phyloP scores from a whole-genome alignment of 108 stramenopile species.

The Epithemia pelagica region DNA sequence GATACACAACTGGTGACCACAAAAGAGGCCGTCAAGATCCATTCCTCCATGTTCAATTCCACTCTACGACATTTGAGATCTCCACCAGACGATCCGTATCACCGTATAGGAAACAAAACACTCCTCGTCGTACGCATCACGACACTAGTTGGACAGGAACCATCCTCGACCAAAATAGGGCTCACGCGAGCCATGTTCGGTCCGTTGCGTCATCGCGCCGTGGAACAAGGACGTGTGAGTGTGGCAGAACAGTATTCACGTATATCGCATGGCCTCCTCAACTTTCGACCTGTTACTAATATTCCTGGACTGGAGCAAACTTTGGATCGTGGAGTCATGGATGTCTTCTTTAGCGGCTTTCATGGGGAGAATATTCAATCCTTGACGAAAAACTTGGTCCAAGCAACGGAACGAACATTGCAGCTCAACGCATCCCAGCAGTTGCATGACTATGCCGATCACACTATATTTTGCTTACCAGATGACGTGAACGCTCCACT shows the following conservation, averaged over 20 bases:
- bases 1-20: not conserved
- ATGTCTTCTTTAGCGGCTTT: not conserved
- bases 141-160: not conserved
- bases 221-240: not conserved
- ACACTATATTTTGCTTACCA: conserved; percentile 1
- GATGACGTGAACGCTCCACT: not conserved
- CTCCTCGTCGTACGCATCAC: not conserved
- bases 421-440: not conserved
- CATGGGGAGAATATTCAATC: not conserved
- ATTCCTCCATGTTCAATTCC: not conserved
- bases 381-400: not conserved
- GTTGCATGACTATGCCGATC: not conserved
- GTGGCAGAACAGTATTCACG: not conserved
- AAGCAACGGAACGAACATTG: not conserved
- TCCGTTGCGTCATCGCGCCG: not conserved
- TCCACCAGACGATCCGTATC: not conserved
- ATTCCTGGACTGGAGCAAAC: not conserved
- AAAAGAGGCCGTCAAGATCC: not conserved
- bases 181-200: conserved; percentile 1
- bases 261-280: not conserved
- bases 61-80: not conserved
- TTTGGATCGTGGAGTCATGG: not conserved
- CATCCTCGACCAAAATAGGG: not conserved
- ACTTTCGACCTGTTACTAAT: not conserved
- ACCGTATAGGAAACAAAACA: not conserved